A percentile compares a stretch with the other conserved stretches of the same genome.
Conservation (phyloP, 83 land plant species). For the Larix sibirica region DNA sequence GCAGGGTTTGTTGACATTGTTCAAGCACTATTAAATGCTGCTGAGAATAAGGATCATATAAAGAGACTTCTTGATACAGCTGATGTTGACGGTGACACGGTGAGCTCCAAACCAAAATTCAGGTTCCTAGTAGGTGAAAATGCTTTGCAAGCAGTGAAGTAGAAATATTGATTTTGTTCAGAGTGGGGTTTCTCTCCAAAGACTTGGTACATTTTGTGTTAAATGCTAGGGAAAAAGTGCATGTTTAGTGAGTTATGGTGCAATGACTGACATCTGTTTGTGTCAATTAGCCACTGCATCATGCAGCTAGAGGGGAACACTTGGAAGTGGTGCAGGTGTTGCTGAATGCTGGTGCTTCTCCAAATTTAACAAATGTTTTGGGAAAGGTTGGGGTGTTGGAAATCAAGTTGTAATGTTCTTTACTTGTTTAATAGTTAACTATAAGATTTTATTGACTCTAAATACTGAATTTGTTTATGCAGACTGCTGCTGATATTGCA, state of each 20-base stretch:
- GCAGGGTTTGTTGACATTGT: conserved; percentile 76
- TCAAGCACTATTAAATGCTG: conserved; percentile 50
- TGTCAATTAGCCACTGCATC: conserved; percentile 80
- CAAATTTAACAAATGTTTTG: conserved; percentile 38
- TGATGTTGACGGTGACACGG: conserved; percentile 88
- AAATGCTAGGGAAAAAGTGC: neutral
- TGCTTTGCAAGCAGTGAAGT: conserved; percentile 1
- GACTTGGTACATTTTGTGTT: neutral
- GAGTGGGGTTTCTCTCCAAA: neutral
- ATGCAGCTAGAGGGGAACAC: conserved; percentile 88
- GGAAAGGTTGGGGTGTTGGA: conserved; percentile 56
- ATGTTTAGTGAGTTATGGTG: neutral
- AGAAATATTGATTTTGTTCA: neutral
- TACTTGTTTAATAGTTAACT: neutral
- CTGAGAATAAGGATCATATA: conserved; percentile 29
- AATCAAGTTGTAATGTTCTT: neutral
- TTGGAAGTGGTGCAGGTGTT: conserved; percentile 57
- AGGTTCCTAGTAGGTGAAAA: neutral
- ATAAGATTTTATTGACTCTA: neutral
- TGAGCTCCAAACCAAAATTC: conserved; percentile 21
- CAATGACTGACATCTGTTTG: neutral
- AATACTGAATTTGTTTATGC: conserved; percentile 14
- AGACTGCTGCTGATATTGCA: conserved; percentile 67
- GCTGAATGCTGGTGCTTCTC: conserved; percentile 73
- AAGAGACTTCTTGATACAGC: conserved; percentile 62